Percentiles rank a stretch among this genome's conserved stretches.
These are phyloP conservation scores for Pseudogymnoascus sp. DNA, from an alignment of 2,329 filamentous ascomycete species.

Conservation along the genomic window DNA sequence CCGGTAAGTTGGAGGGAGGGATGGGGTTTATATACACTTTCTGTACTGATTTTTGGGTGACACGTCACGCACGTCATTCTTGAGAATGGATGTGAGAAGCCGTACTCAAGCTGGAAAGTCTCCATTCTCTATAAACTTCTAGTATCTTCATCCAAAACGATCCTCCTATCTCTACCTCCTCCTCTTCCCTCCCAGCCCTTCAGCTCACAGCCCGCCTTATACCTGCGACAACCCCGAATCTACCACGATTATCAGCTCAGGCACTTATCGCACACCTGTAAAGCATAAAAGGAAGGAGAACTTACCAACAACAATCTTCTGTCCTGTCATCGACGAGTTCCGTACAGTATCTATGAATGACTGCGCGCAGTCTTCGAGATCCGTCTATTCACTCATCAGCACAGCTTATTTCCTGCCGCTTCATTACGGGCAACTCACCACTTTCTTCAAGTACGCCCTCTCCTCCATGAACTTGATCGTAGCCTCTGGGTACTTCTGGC, in stretches of 20 bases:
- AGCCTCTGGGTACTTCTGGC: conserved; percentile 43
- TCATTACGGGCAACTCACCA: conserved; percentile 30
- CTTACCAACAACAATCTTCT: conserved; percentile 26
- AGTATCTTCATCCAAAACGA: neutral
- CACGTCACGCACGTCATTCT: neutral
- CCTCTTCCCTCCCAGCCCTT: no score
- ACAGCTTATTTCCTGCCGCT: neutral
- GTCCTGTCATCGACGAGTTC: conserved; percentile 32
- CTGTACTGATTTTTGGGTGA: no score
- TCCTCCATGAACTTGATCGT: conserved; percentile 40
- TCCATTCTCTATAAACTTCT: neutral
- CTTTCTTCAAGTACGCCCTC: conserved; percentile 45
- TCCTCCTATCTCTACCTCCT: neutral
- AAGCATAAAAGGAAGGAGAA: neutral
- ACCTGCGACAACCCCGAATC: neutral
- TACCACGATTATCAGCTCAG: neutral
- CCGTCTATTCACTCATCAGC: conserved; percentile 29
- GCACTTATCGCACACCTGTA: neutral
- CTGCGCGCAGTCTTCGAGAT: conserved; percentile 44
- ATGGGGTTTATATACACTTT: neutral
- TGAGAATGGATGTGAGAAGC: neutral
- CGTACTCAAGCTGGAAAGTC: no score
- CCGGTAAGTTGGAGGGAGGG: neutral
- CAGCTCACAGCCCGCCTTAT: neutral
- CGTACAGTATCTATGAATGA: conserved; percentile 45